Base-by-base conservation (phyloP, 805 yeast genomes). In the Candida broadrunensis region DNA sequence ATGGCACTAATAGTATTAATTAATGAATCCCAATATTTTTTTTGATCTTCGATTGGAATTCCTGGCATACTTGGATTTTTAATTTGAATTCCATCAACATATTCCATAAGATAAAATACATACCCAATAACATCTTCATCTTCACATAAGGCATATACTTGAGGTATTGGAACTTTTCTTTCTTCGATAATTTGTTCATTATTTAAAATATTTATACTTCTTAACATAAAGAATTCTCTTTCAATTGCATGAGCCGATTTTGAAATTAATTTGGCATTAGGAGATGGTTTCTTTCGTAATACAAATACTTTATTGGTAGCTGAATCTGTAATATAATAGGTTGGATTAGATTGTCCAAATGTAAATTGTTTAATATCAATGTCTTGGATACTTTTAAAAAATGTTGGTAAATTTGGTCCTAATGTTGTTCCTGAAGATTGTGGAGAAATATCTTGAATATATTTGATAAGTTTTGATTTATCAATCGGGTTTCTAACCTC, bases 341-440 rank as follows among this genome's bases (percentile, higher is more conserved):
- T 78, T 11, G 85, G 86, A 51, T 80, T 80, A 1, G 81, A 75
- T 54, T 80, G 86, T 13, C 86, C 86, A 54, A 74, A 78, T 20
- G 69, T 69, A 60, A 80, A 80, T 56, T 80, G 86, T 44, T 70
- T 61, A 33, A 77, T 53, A 0, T 46, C 47, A 12, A 59, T 58
- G 1, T 75, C 77, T 5, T 45, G 48, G 38, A 59, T 44, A 35
- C 53, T 48, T 12, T 40, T 21, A 8, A 46, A 35, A 9, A 41
- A 35, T 13, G 51, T 48, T 2, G 60, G 56, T 5, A 55, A 42
- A 16, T 42, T 29, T 7, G 51, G 46, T 1, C 72, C 73, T 3
- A 46, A 29, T 1, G 61, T 48, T 14, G 58, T 54, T 5, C 43
- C 30, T 3, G 33, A 35, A n/a, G 48, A 34, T 8, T 35, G 13